A percentile compares a stretch with the other conserved stretches of the same genome.
Evolutionary conservation across 495 filamentous ascomycete species (phyloP).

Genomic region (Sordaria brevicollis): DNA sequence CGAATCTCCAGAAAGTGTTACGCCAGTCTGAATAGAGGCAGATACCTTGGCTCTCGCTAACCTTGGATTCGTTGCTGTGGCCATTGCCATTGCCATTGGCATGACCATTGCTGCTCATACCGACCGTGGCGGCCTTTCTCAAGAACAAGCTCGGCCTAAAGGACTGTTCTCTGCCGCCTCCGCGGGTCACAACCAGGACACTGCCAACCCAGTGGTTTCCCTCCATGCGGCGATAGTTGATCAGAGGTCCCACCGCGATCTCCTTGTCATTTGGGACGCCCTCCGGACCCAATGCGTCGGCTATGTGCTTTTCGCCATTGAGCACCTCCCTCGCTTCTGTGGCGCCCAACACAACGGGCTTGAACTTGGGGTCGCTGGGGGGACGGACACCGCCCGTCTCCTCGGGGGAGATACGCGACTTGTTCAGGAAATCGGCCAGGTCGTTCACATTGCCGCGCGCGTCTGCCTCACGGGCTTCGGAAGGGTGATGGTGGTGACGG

Average conservation of each 20-base stretch:
- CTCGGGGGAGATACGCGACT: slow-evolving; percentile 30
- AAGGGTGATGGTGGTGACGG: slow-evolving; percentile 10
- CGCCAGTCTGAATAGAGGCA: slow-evolving; percentile 70
- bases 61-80: background rate
- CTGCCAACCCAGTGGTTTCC: slow-evolving; percentile 69
- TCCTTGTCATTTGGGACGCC: slow-evolving; percentile 37
- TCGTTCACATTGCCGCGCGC: slow-evolving; percentile 29
- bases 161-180: slow-evolving; percentile 40
- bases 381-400: background rate
- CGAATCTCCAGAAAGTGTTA: slow-evolving; percentile 77
- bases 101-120: background rate
- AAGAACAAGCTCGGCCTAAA: slow-evolving; percentile 22
- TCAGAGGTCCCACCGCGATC: slow-evolving; percentile 66
- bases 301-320: slow-evolving; percentile 1
- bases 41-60: slow-evolving; percentile 26
- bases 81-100: slow-evolving; percentile 10
- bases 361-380: slow-evolving; percentile 15
- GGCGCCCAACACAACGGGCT: slow-evolving; percentile 31
- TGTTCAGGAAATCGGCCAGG: slow-evolving; percentile 41
- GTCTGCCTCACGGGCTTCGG: slow-evolving; percentile 30
- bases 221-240: slow-evolving; percentile 81
- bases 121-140: slow-evolving; percentile 8
- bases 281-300: background rate
- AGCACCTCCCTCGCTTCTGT: slow-evolving; percentile 15
- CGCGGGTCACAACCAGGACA: slow-evolving; percentile 67